Evolutionary conservation across 2,329 filamentous ascomycete species (phyloP), one percentile per base, ranked within the genome.

Genomic region (Ophiostoma triangulosporum): DNA sequence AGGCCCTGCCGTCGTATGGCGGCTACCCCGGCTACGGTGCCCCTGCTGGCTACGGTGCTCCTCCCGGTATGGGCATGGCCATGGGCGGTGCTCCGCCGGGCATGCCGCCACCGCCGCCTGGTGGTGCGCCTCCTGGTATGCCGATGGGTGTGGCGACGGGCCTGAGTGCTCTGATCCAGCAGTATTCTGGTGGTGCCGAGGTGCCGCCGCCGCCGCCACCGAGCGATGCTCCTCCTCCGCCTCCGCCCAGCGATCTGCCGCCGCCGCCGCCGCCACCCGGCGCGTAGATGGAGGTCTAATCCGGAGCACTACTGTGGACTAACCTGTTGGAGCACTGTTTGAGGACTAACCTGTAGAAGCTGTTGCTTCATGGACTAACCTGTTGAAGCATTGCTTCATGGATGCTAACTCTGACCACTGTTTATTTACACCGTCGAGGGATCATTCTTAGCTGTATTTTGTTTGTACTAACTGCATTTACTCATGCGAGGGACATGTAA

Each of bases 81-180:
- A 50, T 38, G 31, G 32, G 12, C 8, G 53, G 50, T 20, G 52
- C 56, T n/a, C 55, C 59, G 33, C 59, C 58, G 6, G 59, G 57
- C 9, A 46, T 59, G 17, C 51, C 57, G 3, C 51, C 56, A 5
- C 56, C 57, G 17, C 57, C 56, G 5, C 57, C 38, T 15, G 20
- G 38, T 24, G 38, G 38, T 43, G 38, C 57, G 5, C 36, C 52
- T 2, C 27, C 57, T 50, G 22, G 53, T n/a, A 46, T 46, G 43
- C 38, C 38, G 50, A 17, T 17, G 12, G 22, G 53, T n/a, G 29
- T 46, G 43, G 20, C 38, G 50, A 17, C 24, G 12, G 36, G 51
- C 3, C 70, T 84, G 56, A 81, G 76, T 62, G 77, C 79, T 51
- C 71, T 87, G 56, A 81, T 85, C 60, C 79, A 84, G 65, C 81